A percentile compares a stretch with the other conserved stretches of the same genome.
Evolutionary conservation across 345 rosid genomes (phyloP).

Genomic region (Populus euphratica): DNA sequence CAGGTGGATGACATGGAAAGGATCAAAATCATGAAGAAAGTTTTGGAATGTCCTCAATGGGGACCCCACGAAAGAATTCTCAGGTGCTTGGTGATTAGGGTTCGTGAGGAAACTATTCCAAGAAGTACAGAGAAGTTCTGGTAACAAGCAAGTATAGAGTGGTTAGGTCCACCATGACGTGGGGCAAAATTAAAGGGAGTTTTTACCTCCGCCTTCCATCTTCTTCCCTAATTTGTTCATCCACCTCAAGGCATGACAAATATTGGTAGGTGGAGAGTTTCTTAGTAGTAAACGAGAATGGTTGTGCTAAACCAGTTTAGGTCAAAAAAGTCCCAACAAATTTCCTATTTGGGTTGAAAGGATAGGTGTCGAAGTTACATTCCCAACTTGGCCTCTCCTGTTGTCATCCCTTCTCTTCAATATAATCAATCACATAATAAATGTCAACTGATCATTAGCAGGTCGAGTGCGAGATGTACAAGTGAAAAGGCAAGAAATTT

Average conservation of each 20-base stretch:
- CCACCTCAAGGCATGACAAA: background rate
- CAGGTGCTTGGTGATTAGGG: slow-evolving; percentile 24
- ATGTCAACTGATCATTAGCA: too few relatives aligned
- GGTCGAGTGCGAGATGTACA: too few relatives aligned
- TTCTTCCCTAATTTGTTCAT: background rate
- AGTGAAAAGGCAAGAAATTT: too few relatives aligned
- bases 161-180: background rate
- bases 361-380: background rate
- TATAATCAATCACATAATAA: background rate
- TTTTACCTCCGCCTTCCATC: background rate
- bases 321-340: background rate
- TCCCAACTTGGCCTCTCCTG: background rate
- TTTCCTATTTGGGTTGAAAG: background rate
- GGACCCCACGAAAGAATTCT: slow-evolving; percentile 6
- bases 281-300: background rate
- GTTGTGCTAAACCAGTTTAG: too few relatives aligned
- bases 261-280: background rate
- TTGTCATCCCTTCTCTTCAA: too few relatives aligned
- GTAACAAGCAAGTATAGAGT: background rate
- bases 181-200: background rate
- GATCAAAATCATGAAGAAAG: background rate
- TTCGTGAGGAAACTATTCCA: background rate
- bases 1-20: background rate
- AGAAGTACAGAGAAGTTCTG: background rate
- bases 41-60: background rate